These are phyloP conservation scores for Gelatoporia subvermispora DNA, from an alignment of 768 basidiomycete genomes.

Conservation along the genomic window DNA sequence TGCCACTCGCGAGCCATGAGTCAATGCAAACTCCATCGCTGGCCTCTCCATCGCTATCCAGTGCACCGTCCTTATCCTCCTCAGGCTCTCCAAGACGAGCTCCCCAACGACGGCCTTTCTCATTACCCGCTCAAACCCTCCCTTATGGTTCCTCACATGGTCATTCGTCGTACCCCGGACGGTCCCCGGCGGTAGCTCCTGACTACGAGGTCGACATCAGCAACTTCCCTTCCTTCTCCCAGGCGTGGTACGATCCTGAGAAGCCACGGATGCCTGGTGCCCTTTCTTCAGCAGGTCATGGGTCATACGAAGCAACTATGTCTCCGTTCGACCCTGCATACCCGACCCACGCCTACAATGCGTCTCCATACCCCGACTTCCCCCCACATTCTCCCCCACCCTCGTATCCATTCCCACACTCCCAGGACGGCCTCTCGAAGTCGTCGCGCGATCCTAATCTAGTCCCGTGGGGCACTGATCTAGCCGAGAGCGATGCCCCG, in stretches of 20 bases:
- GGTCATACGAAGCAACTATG: conserved; percentile 12
- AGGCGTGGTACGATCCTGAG: conserved; percentile 50
- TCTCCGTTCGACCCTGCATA: conserved; percentile 33
- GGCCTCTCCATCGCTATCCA: conserved; percentile 36
- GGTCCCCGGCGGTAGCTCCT: conserved; percentile 11
- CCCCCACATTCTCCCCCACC: conserved; percentile 25
- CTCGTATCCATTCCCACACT: conserved; percentile 17
- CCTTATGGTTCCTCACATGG: conserved; percentile 12
- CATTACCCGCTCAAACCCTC: conserved; percentile 37
- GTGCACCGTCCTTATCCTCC: conserved; percentile 12
- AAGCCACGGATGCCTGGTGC: conserved; percentile 8
- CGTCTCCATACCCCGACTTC: conserved; percentile 22
- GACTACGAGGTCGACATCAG: conserved; percentile 53
- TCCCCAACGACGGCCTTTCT: conserved; percentile 39
- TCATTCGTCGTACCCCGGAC: background rate
- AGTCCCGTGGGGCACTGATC: conserved; percentile 51
- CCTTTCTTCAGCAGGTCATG: conserved; percentile 6
- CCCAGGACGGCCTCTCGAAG: conserved; percentile 32
- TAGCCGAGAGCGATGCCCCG: conserved; percentile 36
- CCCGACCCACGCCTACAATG: conserved; percentile 25
- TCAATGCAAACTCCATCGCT: conserved; percentile 33
- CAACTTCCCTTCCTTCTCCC: conserved; percentile 61
- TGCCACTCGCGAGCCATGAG: conserved; percentile 13
- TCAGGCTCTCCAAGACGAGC: conserved; percentile 14
- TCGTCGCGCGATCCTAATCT: conserved; percentile 29